Evolutionary conservation across 179 eudicot genomes (phyloP).

Genomic region (Silene vulgaris): DNA sequence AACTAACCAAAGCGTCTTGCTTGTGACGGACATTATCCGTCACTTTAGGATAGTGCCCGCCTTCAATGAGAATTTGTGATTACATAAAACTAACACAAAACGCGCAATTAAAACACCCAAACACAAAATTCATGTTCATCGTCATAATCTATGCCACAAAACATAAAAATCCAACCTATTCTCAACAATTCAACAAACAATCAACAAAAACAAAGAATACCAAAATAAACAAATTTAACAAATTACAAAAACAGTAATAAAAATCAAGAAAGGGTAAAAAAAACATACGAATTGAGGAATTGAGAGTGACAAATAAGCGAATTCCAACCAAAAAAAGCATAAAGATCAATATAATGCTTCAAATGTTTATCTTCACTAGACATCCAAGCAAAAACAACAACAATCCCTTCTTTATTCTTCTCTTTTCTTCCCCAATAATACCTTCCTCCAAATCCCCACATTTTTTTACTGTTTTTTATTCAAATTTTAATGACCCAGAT

Average conservation of each 20-base stretch:
- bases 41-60: too few relatives aligned
- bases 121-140: not conserved
- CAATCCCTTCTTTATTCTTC: conserved; percentile 52
- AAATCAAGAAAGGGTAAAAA: not conserved
- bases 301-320: conserved; percentile 88
- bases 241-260: not conserved
- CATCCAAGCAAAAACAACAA: conserved; percentile 92
- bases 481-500: conserved; percentile 15
- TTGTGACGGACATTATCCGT: too few relatives aligned
- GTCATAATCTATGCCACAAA: not conserved
- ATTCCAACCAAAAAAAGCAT: conserved; percentile 84
- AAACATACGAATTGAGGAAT: conserved; percentile 78
- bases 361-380: conserved; percentile 83
- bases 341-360: conserved; percentile 71
- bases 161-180: not conserved
- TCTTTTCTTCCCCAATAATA: conserved; percentile 78
- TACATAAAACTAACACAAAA: not conserved
- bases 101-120: not conserved
- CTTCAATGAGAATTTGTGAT: too few relatives aligned
- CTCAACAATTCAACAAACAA: not conserved
- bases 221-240: not conserved
- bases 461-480: conserved; percentile 18
- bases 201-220: not conserved
- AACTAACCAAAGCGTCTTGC: too few relatives aligned
- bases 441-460: conserved; percentile 96